Evolutionary conservation across 1,139 yeast species (phyloP).

Genomic region (Wickerhamiella infanticola): DNA sequence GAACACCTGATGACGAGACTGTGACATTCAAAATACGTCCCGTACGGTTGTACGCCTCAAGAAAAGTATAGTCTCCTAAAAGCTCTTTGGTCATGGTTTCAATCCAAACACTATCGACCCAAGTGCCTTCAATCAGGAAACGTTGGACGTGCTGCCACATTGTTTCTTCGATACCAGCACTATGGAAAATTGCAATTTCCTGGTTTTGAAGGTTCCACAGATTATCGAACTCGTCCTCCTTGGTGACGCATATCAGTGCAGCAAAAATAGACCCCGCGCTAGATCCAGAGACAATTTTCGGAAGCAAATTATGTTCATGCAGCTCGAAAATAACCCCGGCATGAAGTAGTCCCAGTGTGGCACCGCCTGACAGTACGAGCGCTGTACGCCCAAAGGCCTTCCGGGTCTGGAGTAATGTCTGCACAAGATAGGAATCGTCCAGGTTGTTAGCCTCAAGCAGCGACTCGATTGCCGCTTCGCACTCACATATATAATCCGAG

Average conservation of each 20-base stretch:
- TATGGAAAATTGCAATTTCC: slow-evolving; percentile 60
- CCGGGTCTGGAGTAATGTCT: slow-evolving; percentile 73
- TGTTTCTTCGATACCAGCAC: slow-evolving; percentile 33
- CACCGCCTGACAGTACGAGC: slow-evolving; percentile 83
- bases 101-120: slow-evolving; percentile 67
- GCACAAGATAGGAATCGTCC: slow-evolving; percentile 55
- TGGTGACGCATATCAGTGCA: slow-evolving; percentile 66
- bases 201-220: slow-evolving; percentile 25
- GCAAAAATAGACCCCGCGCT: slow-evolving; percentile 96
- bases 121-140: slow-evolving; percentile 65
- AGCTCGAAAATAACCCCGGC: slow-evolving; percentile 80
- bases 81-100: slow-evolving; percentile 59
- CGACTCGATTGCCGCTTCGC: slow-evolving; percentile 44
- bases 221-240: slow-evolving; percentile 53
- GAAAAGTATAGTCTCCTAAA: slow-evolving; percentile 87
- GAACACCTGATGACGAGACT: slow-evolving; percentile 56
- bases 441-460: slow-evolving; percentile 26
- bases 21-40: slow-evolving; percentile 75
- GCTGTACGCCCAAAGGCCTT: slow-evolving; percentile 92
- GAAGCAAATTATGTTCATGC: slow-evolving; percentile 57
- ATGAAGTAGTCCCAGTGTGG: slow-evolving; percentile 83
- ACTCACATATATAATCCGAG: slow-evolving; percentile 71
- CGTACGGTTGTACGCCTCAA: slow-evolving; percentile 79
- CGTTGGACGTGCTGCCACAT: slow-evolving; percentile 40
- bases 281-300: slow-evolving; percentile 85